These are phyloP conservation scores for Ceratocystis ficicola DNA, from an alignment of 2,329 filamentous ascomycete species.

Conservation along the genomic window DNA sequence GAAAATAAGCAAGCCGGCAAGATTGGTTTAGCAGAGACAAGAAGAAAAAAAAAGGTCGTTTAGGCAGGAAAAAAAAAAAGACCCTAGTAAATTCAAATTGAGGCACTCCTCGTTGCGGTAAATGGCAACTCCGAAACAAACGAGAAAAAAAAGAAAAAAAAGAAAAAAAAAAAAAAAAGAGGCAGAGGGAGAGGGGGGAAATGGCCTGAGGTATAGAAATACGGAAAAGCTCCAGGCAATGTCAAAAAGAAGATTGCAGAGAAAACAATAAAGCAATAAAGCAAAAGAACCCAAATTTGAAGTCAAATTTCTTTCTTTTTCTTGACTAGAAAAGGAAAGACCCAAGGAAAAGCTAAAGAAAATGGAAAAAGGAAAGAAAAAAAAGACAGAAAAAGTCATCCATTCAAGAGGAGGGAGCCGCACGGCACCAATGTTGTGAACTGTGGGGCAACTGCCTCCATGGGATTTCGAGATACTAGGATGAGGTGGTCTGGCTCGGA, in stretches of 20 bases:
- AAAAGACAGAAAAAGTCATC: background rate
- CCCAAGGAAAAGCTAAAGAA: too few relatives aligned
- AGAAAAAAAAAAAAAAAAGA: too few relatives aligned
- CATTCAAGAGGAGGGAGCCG: background rate
- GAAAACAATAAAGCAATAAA: background rate
- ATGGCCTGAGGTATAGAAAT: background rate
- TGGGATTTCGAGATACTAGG: background rate
- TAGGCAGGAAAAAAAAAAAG: background rate
- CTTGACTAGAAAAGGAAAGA: too few relatives aligned
- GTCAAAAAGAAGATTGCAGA: background rate
- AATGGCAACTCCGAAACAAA: slow-evolving; percentile 4
- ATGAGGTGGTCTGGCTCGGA: background rate
- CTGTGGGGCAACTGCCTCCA: background rate
- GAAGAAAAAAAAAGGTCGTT: background rate
- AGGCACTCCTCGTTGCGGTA: slow-evolving; percentile 7
- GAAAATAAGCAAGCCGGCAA: background rate
- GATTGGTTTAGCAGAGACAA: background rate
- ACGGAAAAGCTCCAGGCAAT: background rate
- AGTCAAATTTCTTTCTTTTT: too few relatives aligned
- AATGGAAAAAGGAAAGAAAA: background rate
- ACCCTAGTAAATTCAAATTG: slow-evolving; percentile 5
- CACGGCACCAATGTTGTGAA: slow-evolving; percentile 1
- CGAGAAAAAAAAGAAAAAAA: background rate
- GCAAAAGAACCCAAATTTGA: background rate
- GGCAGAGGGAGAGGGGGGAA: background rate